Evolutionary conservation across 2,329 filamentous ascomycete species (phyloP).

Genomic region (Cladorrhinum sp.): DNA sequence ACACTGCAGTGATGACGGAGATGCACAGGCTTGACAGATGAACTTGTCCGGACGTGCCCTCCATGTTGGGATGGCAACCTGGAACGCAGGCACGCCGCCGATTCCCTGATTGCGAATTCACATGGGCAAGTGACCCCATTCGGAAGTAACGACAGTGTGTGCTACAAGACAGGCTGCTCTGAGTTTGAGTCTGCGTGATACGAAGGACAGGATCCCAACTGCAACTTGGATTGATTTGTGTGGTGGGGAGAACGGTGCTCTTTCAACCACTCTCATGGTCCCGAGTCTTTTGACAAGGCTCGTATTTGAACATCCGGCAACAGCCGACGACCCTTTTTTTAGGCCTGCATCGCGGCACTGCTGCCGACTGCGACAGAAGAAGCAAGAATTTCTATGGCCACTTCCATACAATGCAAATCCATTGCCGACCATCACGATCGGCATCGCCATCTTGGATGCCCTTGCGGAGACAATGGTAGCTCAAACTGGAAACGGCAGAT

Average conservation of each 20-base stretch:
- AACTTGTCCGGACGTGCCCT: not conserved
- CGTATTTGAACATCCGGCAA: slow-evolving; percentile 20
- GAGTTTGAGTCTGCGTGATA: not conserved
- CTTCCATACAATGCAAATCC: not conserved
- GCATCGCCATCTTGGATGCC: not conserved
- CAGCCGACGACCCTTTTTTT: slow-evolving; percentile 18
- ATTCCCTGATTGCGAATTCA: too few relatives aligned
- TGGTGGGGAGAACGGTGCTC: not conserved
- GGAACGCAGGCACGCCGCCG: too few relatives aligned
- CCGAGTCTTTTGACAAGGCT: slow-evolving; percentile 10
- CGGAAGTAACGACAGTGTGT: not conserved
- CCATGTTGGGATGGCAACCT: too few relatives aligned
- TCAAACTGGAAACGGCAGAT: not conserved
- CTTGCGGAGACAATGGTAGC: not conserved
- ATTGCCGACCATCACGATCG: too few relatives aligned
- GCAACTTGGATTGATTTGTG: slow-evolving; percentile 3
- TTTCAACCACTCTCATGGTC: slow-evolving; percentile 7
- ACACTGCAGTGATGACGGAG: not conserved
- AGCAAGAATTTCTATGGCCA: not conserved
- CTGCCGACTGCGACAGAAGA: slow-evolving; percentile 2
- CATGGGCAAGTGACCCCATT: not conserved
- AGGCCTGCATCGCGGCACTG: slow-evolving; percentile 21
- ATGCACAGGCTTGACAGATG: not conserved
- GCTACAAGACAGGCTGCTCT: too few relatives aligned
- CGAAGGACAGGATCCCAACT: not conserved